Evolutionary conservation across 2,329 filamentous ascomycete genomes (phyloP), one percentile per base, ranked within the genome.

Genomic region (Ophiostoma fasciatum): DNA sequence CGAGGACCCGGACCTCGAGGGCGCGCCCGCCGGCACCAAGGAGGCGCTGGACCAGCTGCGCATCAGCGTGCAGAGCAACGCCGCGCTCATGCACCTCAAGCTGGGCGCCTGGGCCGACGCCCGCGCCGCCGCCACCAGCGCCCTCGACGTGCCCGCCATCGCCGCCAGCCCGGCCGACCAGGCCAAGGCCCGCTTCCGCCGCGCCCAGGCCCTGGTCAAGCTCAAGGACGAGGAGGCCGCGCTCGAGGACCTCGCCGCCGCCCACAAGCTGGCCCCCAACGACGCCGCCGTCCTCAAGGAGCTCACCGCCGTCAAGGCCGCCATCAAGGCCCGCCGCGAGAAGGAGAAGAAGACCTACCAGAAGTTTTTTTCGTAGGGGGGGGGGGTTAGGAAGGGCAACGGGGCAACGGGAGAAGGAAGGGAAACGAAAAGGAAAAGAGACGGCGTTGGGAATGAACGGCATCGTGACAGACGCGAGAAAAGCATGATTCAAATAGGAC

Each of bases 341-440:
- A 93, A 87, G 72, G 83, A 94, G 66, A 92, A 87, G 71, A 83
- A 82, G 48, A 80, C 78, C 6, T 93, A 88, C 56, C 82, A 80
- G 63, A 96, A 93, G 63, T 90, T 92, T 60, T 96, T 96, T 54
- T 84, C 60, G 92, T 94, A 57, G 76, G 28, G 28, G 28, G 9
- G 12, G 18, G n/a, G 13, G 20, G 20, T 3, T 18, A 25, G 4
- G 10, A 14, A 11, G 15, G 21, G 23, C 14, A 19, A 15, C 4
- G 11, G 9, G 22, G 15, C 9, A 23, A 31, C 5, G 13, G n/a
- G 5, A 14, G 14, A 13, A 12, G 4, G 26, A n/a, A 11, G 10
- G 14, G 5, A 18, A n/a, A 15, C 22, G 6, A 17, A 7, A 17
- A 18, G 17, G 7, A 8, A 14, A 13, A 14, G 11, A 18, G n/a